Conservation (phyloP, 208 protist species). For the Strigomonas galati region DNA sequence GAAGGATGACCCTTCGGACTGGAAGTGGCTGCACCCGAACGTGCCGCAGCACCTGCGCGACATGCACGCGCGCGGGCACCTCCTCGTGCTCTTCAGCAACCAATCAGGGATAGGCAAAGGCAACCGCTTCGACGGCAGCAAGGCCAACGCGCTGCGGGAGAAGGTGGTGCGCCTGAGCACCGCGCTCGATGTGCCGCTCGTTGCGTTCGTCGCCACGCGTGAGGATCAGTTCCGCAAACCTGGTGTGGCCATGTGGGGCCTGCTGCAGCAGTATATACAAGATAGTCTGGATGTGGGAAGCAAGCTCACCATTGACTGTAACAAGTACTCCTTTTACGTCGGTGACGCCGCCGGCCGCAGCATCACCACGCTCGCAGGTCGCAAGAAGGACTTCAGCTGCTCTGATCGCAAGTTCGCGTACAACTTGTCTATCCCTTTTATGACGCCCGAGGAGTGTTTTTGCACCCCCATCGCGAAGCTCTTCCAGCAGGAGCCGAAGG, state of each 20-base stretch:
- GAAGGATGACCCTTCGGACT: constrained; percentile 54
- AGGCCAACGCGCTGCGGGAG: constrained; percentile 42
- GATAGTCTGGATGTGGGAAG: constrained; percentile 6
- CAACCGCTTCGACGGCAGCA: constrained; percentile 40
- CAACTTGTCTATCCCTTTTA: constrained; percentile 83
- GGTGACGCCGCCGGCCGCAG: constrained; percentile 91
- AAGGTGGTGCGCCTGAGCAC: constrained; percentile 51
- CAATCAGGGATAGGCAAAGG: constrained; percentile 82
- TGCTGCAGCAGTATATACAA: constrained; percentile 49
- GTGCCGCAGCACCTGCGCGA: constrained; percentile 43
- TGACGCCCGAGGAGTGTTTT: constrained; percentile 91
- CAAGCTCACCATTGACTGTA: constrained; percentile 15
- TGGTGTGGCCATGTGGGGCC: constrained; percentile 76
- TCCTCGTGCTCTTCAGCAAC: constrained; percentile 92
- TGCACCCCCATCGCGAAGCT: constrained; percentile 10
- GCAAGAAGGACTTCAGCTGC: constrained; percentile 91
- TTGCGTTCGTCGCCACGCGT: constrained; percentile 70
- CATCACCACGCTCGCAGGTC: constrained; percentile 43
- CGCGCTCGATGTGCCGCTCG: constrained; percentile 50
- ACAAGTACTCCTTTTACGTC: constrained; percentile 77
- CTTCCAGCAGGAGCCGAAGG: constrained; percentile 15
- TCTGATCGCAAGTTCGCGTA: constrained; percentile 88
- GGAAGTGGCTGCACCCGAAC: constrained; percentile 50
- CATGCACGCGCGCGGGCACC: constrained; percentile 56
- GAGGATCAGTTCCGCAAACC: constrained; percentile 91